Base-by-base conservation (phyloP, 352 stramenopile genomes). In the Pythium rhizo-oryzae region DNA sequence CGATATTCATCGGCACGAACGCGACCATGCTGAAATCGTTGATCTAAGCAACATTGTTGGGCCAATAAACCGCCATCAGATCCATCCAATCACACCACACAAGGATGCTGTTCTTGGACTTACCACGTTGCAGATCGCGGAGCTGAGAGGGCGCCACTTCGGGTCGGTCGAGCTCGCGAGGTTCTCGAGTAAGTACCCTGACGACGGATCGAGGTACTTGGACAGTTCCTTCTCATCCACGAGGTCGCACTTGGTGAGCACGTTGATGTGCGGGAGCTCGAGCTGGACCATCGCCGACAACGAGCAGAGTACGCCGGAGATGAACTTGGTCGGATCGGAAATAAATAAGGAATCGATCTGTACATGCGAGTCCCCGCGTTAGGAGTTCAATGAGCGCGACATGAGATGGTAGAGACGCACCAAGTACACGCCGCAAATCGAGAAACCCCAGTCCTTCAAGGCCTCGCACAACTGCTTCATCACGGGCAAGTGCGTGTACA, bases 211-310 rank as follows among this genome's bases (percentile, higher is more conserved):
- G 51, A 96, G 74, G 41, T 83, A 97, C 81, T 96, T 96, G 54
- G 80, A 90, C 49, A 97, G 59, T 61, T 96, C 89, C 65, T 97
- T 92, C 55, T 97, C 85, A 53, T 96, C 83, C 15, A 96, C 88
- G 11, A 97, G 68, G 65, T 98, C 92, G 66, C 89, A 97, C 74
- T 98, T 98, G 30, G 92, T 97, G 13, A 98, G 77, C 35, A 97
- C 89, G 71, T 98, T 98, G 35, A 98, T 92, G 68, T 97, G 89
- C 16, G 98, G 97, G 35, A 99, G 85, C 71, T 99, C 97, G n/a
- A 99, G 84, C 62, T 98, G 94, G 18, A 99, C 84, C 98, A 99
- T 99, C 19, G 97, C 93, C 59, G 96, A 98, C 8, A 99, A 88
- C 50, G 92, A 98, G 59, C 98, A 90, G 44, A 99, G 88, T 30